These are phyloP conservation scores for Cytospora mali DNA, from an alignment of 2,329 filamentous ascomycete species.

Conservation along the genomic window DNA sequence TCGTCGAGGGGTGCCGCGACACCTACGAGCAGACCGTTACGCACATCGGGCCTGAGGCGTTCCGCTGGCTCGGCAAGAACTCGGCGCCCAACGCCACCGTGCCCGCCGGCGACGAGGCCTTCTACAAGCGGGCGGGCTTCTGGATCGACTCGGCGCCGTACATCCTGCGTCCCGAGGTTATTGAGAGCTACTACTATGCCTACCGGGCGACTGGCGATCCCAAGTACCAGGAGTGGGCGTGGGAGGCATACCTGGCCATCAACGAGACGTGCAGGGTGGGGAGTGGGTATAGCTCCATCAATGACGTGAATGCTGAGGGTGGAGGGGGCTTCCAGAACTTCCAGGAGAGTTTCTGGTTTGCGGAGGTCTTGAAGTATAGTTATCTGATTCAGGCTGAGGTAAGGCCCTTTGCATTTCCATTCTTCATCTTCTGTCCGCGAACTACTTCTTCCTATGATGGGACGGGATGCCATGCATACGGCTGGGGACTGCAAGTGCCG, in stretches of 20 bases:
- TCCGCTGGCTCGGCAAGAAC: conserved; percentile 59
- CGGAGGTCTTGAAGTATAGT: conserved; percentile 83
- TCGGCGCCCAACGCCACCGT: conserved; percentile 40
- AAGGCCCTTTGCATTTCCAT: conserved; percentile 26
- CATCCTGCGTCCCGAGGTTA: conserved; percentile 75
- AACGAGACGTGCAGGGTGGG: conserved; percentile 63
- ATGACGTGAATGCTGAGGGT: conserved; percentile 63
- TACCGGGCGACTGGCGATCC: conserved; percentile 75
- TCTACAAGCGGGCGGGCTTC: conserved; percentile 71
- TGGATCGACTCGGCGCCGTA: conserved; percentile 67
- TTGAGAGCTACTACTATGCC: conserved; percentile 86
- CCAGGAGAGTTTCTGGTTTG: conserved; percentile 87
- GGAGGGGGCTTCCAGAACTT: conserved; percentile 68
- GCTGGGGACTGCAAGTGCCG: neutral
- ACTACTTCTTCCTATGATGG: too few relatives aligned
- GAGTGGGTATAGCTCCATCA: conserved; percentile 68
- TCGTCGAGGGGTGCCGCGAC: conserved; percentile 72
- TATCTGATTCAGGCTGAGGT: conserved; percentile 68
- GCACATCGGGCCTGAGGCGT: conserved; percentile 75
- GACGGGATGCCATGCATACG: neutral
- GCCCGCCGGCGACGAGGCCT: conserved; percentile 51
- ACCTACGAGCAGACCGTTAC: conserved; percentile 72
- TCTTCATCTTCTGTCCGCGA: conserved; percentile 6
- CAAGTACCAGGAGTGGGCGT: conserved; percentile 83
- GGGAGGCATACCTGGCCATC: conserved; percentile 74